Conservation (phyloP, 352 stramenopile species). For the Phytopythium cucurbitacearum region DNA sequence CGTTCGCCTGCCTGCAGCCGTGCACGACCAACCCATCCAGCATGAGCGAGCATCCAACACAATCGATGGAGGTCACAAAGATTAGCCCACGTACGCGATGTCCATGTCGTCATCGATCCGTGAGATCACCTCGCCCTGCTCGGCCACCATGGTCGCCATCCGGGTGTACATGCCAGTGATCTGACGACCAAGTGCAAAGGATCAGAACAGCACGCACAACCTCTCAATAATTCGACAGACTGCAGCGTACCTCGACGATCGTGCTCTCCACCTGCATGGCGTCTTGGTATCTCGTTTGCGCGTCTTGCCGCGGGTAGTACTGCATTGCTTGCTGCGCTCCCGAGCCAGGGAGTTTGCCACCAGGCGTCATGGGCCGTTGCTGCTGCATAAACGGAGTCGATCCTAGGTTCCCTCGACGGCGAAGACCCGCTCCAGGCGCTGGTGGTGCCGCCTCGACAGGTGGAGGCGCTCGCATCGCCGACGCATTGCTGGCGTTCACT, state of each 20-base stretch:
- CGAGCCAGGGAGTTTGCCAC: constrained; percentile 6
- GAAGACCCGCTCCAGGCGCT: constrained; percentile 32
- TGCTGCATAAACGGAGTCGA: constrained; percentile 77
- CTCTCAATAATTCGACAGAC: not conserved
- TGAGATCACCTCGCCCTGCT: constrained; percentile 76
- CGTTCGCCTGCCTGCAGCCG: constrained; percentile 60
- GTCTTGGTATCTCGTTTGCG: constrained; percentile 72
- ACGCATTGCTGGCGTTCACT: not conserved
- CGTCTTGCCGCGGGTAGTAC: constrained; percentile 61
- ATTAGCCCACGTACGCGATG: constrained; percentile 57
- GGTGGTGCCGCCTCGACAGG: constrained; percentile 1
- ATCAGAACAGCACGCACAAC: not conserved
- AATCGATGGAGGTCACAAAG: constrained; percentile 1
- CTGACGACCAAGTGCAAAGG: constrained; percentile 16
- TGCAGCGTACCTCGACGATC: constrained; percentile 65
- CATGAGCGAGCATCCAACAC: constrained; percentile 6
- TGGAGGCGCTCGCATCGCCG: not conserved
- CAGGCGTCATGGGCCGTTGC: constrained; percentile 30
- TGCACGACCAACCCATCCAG: not conserved
- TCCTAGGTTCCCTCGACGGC: constrained; percentile 57
- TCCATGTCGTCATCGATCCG: constrained; percentile 87
- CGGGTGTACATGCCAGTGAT: constrained; percentile 86
- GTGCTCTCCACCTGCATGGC: constrained; percentile 77
- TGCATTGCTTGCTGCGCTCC: constrained; percentile 52
- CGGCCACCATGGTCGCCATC: constrained; percentile 79